Evolutionary conservation across 2,329 filamentous ascomycete species (phyloP).

Genomic region (Aspergillus quadricinctus): DNA sequence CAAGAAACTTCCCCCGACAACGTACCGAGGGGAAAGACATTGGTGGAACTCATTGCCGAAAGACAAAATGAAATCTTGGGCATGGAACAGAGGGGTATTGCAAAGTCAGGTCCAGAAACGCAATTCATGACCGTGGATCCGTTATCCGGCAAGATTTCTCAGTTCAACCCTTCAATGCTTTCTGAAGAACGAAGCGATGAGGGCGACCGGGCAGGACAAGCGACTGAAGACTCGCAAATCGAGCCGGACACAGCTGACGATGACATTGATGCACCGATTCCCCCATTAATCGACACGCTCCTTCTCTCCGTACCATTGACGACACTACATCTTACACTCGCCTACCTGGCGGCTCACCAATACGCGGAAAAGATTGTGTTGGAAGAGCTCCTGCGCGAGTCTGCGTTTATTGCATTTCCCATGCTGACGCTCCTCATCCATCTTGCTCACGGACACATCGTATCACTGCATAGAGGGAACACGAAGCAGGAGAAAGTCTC

Average conservation of each 20-base stretch:
- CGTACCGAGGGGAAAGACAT: slow-evolving; percentile 29
- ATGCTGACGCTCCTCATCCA: slow-evolving; percentile 42
- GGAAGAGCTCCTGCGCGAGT: slow-evolving; percentile 30
- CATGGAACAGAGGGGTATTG: neutral
- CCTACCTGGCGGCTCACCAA: slow-evolving; percentile 44
- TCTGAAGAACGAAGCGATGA: slow-evolving; percentile 6
- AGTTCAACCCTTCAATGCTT: slow-evolving; percentile 21
- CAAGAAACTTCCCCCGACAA: slow-evolving; percentile 12
- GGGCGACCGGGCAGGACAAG: neutral
- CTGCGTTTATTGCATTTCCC: slow-evolving; percentile 38
- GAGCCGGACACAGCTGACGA: slow-evolving; percentile 11
- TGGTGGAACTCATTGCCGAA: slow-evolving; percentile 44
- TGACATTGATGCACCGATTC: slow-evolving; percentile 19
- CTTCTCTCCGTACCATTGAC: slow-evolving; percentile 41
- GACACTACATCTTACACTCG: slow-evolving; percentile 42
- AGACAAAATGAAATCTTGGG: slow-evolving; percentile 33
- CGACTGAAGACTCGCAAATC: neutral
- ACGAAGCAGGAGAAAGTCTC: slow-evolving; percentile 12
- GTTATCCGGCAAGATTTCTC: slow-evolving; percentile 12
- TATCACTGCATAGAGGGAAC: slow-evolving; percentile 24
- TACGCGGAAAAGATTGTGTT: slow-evolving; percentile 39
- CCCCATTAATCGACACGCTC: slow-evolving; percentile 41
- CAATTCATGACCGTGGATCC: slow-evolving; percentile 35
- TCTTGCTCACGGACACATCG: slow-evolving; percentile 42
- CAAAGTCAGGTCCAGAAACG: slow-evolving; percentile 6